A percentile compares a stretch with the other conserved stretches of the same genome.
phyloP scores from a whole-genome alignment of 768 basidiomycete genomes.

The Russula emetica region DNA sequence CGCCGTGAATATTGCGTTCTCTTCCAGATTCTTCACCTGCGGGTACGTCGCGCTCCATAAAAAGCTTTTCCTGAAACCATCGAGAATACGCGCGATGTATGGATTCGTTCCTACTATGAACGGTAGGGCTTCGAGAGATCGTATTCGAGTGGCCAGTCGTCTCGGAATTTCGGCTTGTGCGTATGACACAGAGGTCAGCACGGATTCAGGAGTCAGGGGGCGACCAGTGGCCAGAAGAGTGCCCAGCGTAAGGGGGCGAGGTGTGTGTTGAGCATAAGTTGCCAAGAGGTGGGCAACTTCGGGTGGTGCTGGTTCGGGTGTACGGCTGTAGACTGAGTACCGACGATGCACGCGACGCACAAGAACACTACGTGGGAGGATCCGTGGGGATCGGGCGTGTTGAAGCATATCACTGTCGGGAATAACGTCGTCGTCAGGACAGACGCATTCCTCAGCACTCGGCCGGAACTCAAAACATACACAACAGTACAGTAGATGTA shows the following conservation, averaged over 20 bases:
- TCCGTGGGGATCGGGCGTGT: conserved; percentile 3
- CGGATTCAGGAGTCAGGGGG: conserved; percentile 64
- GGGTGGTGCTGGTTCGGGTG: conserved; percentile 47
- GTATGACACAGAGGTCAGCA: conserved; percentile 70
- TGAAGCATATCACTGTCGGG: conserved; percentile 9
- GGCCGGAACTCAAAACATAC: conserved; percentile 14
- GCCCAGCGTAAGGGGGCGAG: conserved; percentile 66
- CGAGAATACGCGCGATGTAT: conserved; percentile 67
- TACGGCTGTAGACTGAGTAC: conserved; percentile 31
- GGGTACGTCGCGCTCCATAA: conserved; percentile 64
- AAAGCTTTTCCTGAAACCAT: conserved; percentile 68
- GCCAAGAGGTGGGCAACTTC: conserved; percentile 59
- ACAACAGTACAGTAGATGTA: background rate
- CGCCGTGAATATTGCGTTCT: conserved; percentile 65
- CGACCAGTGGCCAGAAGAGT: conserved; percentile 72
- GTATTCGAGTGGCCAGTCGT: conserved; percentile 68
- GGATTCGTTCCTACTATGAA: conserved; percentile 90
- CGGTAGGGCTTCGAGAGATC: conserved; percentile 69
- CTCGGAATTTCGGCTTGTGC: conserved; percentile 73
- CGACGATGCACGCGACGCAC: background rate
- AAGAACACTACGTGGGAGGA: background rate
- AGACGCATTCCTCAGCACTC: background rate
- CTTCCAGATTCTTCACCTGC: conserved; percentile 56
- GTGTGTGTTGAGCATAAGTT: conserved; percentile 56
- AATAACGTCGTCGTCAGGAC: background rate